Evolutionary conservation across 495 filamentous ascomycete genomes (phyloP).

Genomic region (Penicillium samsonianum): DNA sequence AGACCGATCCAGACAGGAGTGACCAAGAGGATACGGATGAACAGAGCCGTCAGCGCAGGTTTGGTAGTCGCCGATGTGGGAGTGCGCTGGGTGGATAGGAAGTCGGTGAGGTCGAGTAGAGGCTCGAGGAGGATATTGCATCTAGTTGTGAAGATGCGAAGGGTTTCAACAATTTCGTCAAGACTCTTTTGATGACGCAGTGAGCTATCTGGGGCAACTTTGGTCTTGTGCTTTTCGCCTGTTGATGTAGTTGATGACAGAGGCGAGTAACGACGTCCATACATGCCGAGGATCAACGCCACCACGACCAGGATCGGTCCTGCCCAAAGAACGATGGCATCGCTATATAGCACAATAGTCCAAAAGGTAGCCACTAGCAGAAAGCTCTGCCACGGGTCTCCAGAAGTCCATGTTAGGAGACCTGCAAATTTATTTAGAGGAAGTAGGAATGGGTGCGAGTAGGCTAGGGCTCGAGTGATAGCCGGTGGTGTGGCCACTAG

Average conservation of each 20-base stretch:
- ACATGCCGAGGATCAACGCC: constrained; percentile 86
- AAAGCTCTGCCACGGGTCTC: constrained; percentile 96
- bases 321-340: constrained; percentile 71
- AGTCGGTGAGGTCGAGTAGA: constrained; percentile 83
- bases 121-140: constrained; percentile 93
- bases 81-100: constrained; percentile 86
- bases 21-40: constrained; percentile 83
- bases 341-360: constrained; percentile 82
- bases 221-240: constrained; percentile 55
- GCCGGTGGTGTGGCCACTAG: constrained; percentile 91
- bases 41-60: constrained; percentile 86
- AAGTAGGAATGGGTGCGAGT: constrained; percentile 89
- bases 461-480: constrained; percentile 87
- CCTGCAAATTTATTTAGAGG: constrained; percentile 82
- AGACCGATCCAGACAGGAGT: constrained; percentile 85
- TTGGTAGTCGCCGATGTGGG: constrained; percentile 89
- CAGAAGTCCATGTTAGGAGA: constrained; percentile 88
- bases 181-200: constrained; percentile 80
- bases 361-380: constrained; percentile 82
- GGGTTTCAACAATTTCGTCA: constrained; percentile 93
- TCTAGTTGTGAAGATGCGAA: constrained; percentile 82
- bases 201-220: constrained; percentile 56
- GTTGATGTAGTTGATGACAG: constrained; percentile 82
- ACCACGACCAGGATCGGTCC: constrained; percentile 83
- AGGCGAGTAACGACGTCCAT: constrained; percentile 83